phyloP scores from a whole-genome alignment of 257 asterid genomes.

The Osmanthus fragrans region DNA sequence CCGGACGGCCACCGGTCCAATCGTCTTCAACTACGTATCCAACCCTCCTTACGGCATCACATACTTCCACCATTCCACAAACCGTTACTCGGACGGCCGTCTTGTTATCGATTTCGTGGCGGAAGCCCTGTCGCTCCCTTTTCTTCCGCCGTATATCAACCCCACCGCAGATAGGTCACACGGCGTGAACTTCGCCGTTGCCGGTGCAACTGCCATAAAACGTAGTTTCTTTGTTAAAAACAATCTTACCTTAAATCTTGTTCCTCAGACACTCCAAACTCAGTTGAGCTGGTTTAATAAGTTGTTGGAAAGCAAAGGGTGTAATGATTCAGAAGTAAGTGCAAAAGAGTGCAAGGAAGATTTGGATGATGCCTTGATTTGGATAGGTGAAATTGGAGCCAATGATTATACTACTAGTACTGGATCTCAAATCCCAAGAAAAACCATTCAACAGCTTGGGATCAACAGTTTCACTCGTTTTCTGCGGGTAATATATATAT shows the following conservation, averaged over 20 bases:
- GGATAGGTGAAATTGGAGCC: slow-evolving; percentile 69
- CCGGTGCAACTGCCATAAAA: slow-evolving; percentile 53
- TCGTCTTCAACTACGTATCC: slow-evolving; percentile 38
- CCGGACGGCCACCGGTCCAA: slow-evolving; percentile 39
- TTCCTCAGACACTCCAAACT: slow-evolving; percentile 49
- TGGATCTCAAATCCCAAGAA: slow-evolving; percentile 45
- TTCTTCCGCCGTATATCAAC: slow-evolving; percentile 39
- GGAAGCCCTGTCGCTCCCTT: slow-evolving; percentile 38
- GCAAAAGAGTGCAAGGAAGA: slow-evolving; percentile 28
- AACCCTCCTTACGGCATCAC: slow-evolving; percentile 49
- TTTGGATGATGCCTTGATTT: slow-evolving; percentile 45
- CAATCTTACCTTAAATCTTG: slow-evolving; percentile 42
- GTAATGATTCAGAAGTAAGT: slow-evolving; percentile 21
- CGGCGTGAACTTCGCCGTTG: slow-evolving; percentile 52
- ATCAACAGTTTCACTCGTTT: slow-evolving; percentile 44
- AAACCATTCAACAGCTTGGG: slow-evolving; percentile 61
- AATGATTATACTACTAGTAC: slow-evolving; percentile 71
- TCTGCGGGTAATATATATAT: slow-evolving; percentile 73
- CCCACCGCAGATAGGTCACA: slow-evolving; percentile 23
- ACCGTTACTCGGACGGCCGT: slow-evolving; percentile 56
- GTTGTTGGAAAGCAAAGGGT: slow-evolving; percentile 31
- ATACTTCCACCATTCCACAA: slow-evolving; percentile 53
- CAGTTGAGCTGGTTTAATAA: slow-evolving; percentile 50
- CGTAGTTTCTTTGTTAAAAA: slow-evolving; percentile 48
- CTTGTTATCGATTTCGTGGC: slow-evolving; percentile 49